Evolutionary conservation across 306 rosid genomes (phyloP).

Genomic region (Malus asiatica): DNA sequence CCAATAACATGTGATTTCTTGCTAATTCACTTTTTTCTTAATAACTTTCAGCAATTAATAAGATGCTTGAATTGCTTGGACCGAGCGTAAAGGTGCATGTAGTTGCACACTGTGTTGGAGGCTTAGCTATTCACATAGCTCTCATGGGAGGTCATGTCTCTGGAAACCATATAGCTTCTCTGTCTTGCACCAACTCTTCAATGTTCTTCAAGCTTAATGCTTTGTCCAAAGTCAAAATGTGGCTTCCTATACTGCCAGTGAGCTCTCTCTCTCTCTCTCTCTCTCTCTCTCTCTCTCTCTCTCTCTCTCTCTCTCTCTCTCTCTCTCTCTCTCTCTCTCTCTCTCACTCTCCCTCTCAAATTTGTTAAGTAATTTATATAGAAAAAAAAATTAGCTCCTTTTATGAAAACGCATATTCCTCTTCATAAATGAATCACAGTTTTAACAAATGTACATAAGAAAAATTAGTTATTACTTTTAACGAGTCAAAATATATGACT

Average conservation of each 20-base stretch:
- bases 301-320: neutral
- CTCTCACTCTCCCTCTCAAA: no score
- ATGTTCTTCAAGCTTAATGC: slow-evolving; percentile 31
- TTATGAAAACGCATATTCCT: no score
- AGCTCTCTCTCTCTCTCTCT: neutral
- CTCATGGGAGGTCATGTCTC: slow-evolving; percentile 33
- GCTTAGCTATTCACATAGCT: slow-evolving; percentile 28
- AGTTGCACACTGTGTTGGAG: slow-evolving; percentile 39
- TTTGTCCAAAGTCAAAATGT: slow-evolving; percentile 28
- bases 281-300: neutral
- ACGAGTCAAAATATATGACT: neutral
- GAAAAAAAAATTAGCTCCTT: no score
- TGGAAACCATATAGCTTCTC: slow-evolving; percentile 21
- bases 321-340: neutral
- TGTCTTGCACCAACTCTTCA: slow-evolving; percentile 35
- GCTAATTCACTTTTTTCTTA: neutral
- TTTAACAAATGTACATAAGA: neutral
- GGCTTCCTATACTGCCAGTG: slow-evolving; percentile 26
- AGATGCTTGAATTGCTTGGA: slow-evolving; percentile 27
- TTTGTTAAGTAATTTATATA: no score
- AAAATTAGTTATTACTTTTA: no score
- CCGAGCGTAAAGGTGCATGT: slow-evolving; percentile 14
- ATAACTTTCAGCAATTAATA: slow-evolving; percentile 14
- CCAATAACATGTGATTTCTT: neutral
- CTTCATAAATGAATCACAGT: no score